A percentile compares a stretch with the other conserved stretches of the same genome.
These are phyloP conservation scores for Fusarium zealandicum DNA, from an alignment of 2,329 filamentous ascomycete species.

Conservation along the genomic window DNA sequence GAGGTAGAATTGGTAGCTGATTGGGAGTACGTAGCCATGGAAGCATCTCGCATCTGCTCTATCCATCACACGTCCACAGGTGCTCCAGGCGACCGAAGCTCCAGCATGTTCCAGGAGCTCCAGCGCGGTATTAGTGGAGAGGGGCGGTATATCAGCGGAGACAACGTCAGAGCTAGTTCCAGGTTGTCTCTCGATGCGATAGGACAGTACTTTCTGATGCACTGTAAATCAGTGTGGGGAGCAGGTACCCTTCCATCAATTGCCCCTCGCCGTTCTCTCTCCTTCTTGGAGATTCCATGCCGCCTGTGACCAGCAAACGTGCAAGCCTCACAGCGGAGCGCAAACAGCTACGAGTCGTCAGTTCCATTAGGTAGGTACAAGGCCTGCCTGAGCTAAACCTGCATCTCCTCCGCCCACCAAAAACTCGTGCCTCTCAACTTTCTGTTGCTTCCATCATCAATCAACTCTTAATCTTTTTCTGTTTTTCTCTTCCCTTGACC, in stretches of 20 bases:
- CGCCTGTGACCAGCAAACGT: constrained; percentile 30
- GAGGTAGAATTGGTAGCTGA: not conserved
- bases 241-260: constrained; percentile 32
- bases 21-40: not conserved
- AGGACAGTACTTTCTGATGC: constrained; percentile 9
- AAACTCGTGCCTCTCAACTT: constrained; percentile 38
- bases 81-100: constrained; percentile 26
- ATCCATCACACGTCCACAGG: not conserved
- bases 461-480: constrained; percentile 16
- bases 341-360: constrained; percentile 15
- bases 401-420: constrained; percentile 39
- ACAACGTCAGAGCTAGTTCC: constrained; percentile 33
- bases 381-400: constrained; percentile 29
- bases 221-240: not conserved
- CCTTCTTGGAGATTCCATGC: constrained; percentile 53
- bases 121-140: constrained; percentile 36
- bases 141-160: constrained; percentile 12
- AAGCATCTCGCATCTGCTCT: constrained; percentile 17
- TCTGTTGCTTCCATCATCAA: constrained; percentile 28
- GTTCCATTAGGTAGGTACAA: constrained; percentile 6
- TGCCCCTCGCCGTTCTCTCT: constrained; percentile 48
- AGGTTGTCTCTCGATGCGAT: constrained; percentile 3
- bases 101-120: constrained; percentile 36
- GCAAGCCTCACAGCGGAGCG: constrained; percentile 31
- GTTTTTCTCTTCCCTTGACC: constrained; percentile 24